A percentile compares a stretch with the other conserved stretches of the same genome.
phyloP scores from a whole-genome alignment of 805 yeast genomes.

The Ogataea degrootiae region DNA sequence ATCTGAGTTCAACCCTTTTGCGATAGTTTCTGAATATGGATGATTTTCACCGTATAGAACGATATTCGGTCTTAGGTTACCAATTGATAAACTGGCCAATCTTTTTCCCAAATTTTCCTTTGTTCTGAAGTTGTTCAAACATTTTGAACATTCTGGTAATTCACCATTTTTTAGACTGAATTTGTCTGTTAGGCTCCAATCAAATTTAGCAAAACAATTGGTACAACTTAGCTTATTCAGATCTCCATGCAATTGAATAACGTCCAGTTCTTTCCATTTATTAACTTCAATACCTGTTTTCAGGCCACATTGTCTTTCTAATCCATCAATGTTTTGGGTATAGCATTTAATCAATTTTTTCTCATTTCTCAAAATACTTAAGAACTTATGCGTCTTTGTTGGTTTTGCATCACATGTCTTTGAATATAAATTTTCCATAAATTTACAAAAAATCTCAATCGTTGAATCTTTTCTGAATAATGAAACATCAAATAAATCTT shows the following conservation, averaged over 20 bases:
- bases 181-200: conserved; percentile 57
- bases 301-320: conserved; percentile 65
- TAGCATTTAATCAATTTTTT: conserved; percentile 77
- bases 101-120: conserved; percentile 71
- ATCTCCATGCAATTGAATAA: conserved; percentile 90
- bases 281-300: conserved; percentile 56
- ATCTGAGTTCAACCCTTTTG: conserved; percentile 65
- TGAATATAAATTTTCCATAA: conserved; percentile 76
- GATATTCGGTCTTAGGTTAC: conserved; percentile 80
- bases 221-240: conserved; percentile 74
- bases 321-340: conserved; percentile 91
- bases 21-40: conserved; percentile 77
- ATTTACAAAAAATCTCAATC: conserved; percentile 72
- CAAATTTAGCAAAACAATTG: conserved; percentile 50
- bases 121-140: conserved; percentile 51
- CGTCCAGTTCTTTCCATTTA: conserved; percentile 62
- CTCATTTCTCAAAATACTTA: conserved; percentile 53
- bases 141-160: conserved; percentile 72
- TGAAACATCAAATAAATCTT: conserved; percentile 86
- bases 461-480: conserved; percentile 67
- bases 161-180: conserved; percentile 51
- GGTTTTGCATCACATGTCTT: conserved; percentile 66
- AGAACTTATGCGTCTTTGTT: conserved; percentile 79
- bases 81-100: conserved; percentile 62
- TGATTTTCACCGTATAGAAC: conserved; percentile 94